These are phyloP conservation scores for Auriscalpium vulgare DNA, from an alignment of 768 basidiomycete genomes.

Conservation along the genomic window DNA sequence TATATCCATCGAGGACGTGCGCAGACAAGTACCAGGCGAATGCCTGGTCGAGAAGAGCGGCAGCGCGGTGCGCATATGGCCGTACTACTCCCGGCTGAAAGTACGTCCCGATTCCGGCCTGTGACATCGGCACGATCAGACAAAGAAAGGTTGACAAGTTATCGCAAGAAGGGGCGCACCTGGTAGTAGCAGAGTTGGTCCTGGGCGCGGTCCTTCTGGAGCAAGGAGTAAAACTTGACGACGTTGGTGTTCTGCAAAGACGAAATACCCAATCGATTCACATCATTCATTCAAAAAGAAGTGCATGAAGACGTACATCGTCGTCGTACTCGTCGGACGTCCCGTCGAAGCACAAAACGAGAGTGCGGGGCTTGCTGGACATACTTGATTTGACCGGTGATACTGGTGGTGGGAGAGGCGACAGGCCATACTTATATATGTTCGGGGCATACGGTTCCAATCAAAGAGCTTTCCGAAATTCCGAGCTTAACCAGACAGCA, in stretches of 20 bases:
- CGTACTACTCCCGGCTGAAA: constrained; percentile 58
- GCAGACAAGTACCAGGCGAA: constrained; percentile 70
- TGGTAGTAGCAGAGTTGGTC: constrained; percentile 57
- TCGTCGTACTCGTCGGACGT: constrained; percentile 2
- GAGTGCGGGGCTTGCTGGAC: constrained; percentile 5
- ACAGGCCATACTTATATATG: too few species aligned
- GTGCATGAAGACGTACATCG: not conserved
- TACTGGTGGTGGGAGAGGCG: too few species aligned
- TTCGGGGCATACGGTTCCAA: too few species aligned
- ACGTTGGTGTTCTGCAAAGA: constrained; percentile 32
- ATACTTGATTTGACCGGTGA: not conserved
- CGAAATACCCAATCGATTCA: not conserved
- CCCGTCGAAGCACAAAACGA: constrained; percentile 15
- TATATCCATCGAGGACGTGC: constrained; percentile 71
- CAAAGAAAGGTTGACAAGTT: not conserved
- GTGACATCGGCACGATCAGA: not conserved
- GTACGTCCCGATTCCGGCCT: constrained; percentile 45
- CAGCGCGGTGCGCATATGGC: constrained; percentile 48
- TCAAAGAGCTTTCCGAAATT: too few species aligned
- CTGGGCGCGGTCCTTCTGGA: constrained; percentile 28
- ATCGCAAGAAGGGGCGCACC: constrained; percentile 24
- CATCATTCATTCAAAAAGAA: not conserved
- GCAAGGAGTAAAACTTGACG: constrained; percentile 28
- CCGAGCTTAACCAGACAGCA: too few species aligned
- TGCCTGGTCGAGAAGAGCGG: constrained; percentile 57